Base-by-base conservation (phyloP, 345 rosid genomes). In the Tarenaya hassleriana region DNA sequence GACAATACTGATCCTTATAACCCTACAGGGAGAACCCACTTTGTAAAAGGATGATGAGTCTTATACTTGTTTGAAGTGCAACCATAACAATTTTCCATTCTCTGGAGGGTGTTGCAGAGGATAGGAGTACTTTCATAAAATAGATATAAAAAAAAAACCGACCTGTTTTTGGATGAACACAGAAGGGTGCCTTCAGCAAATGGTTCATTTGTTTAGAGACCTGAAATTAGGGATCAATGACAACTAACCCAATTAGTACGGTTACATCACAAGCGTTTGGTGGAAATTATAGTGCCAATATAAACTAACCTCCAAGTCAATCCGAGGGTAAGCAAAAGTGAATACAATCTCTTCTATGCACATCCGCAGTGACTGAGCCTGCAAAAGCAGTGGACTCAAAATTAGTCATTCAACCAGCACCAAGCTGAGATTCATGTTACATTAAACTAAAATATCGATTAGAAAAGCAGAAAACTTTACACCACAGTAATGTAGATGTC, bases 201-300 rank as follows among this genome's bases (percentile, higher is more conserved):
- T 92, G 98, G 73, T 88, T 88, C 95, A 79, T 92, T 73, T 85
- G 89, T 66, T 78, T 92, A 41, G 96, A 84, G 27, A 92, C 98
- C 95, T 88, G 62, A 50, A 24, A 63, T 10, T 16, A 52, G 4
- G 3, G 20, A 37, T 19, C 20, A 20, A 21, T 15, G n/a, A n/a
- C n/a, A n/a, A n/a, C n/a, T n/a, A n/a, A n/a, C n/a, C n/a, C n/a
- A n/a, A 20, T 42, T 47, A 24, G 29, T 54, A 18, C 41, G 16
- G 24, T 34, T 9, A 57, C 13, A 39, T 18, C 43, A 41, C 7
- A 0, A 17, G 1, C 7, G 41, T 7, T 10, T 34, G 27, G 7
- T 2, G 4, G 45, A 50, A 15, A 14, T 7, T 17, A 41, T 33
- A 52, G 32, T 42, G 44, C 7, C 17, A 13, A 50, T 1, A 43